Base-by-base conservation (phyloP, 257 asterid genomes). In the Gynochthodes officinalis region DNA sequence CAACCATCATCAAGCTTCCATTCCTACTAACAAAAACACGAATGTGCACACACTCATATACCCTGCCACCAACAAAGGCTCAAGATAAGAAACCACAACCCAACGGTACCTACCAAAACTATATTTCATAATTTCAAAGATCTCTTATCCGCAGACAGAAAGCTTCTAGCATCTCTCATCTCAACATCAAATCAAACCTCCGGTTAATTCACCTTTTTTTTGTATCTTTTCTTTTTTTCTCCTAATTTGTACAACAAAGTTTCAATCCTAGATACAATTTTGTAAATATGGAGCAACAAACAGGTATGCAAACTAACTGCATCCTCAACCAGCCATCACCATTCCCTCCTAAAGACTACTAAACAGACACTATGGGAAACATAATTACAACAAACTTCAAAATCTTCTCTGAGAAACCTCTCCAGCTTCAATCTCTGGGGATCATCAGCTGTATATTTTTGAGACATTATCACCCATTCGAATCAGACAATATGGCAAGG, bases 401-500 rank as follows among this genome's bases (percentile, higher is more conserved):
- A 16, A 64, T 71, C 74, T 55, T 75, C 73, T 54, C 70, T 59
- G 65, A 57, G 48, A 64, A 73, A 66, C 64, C 72, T 67, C 65
- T 57, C 77, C 66, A 40, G 66, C 78, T 54, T 57, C 69, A 52
- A 11, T n/a, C 64, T 54, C 35, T 50, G 73, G 14, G 49, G 13
- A 48, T 55, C 66, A 13, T 0, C 35, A 33, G 44, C 61, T 28
- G 52, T 18, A 69, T 13, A 58, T 32, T 64, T 48, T 48, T 42
- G 13, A 42, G 62, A 55, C 16, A 4, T 23, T 0, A 59, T 85
- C 78, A 80, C 69, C 84, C 80, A 60, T 80, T 86, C 30, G 89
- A 57, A 62, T 86, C 87, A 4, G 95, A 84, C 33, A 91, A 81
- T 71, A 85, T 54, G 28, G 85, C 81, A 70, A 94, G 93, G 59